phyloP scores from a whole-genome alignment of 2,329 filamentous ascomycete genomes.

The Pseudocercospora musae region DNA sequence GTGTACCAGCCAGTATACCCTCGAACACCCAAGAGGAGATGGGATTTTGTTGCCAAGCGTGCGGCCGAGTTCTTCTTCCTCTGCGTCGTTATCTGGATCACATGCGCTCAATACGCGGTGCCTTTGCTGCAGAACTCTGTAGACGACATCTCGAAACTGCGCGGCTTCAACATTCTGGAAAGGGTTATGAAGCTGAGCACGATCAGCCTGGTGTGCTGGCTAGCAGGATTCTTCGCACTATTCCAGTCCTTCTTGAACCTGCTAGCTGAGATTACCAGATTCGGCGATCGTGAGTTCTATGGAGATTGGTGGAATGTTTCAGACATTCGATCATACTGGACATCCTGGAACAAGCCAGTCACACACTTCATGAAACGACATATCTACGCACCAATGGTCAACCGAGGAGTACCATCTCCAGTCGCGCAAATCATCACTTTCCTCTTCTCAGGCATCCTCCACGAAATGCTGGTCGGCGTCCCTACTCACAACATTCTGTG shows the following conservation, averaged over 20 bases:
- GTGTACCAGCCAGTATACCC: slow-evolving; percentile 98
- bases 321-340: slow-evolving; percentile 85
- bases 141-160: slow-evolving; percentile 76
- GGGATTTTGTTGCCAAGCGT: slow-evolving; percentile 83
- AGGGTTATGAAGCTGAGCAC: slow-evolving; percentile 92
- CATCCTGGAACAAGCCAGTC: slow-evolving; percentile 96
- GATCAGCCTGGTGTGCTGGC: slow-evolving; percentile 93
- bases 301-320: slow-evolving; percentile 97
- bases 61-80: slow-evolving; percentile 73
- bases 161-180: slow-evolving; percentile 79
- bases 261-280: slow-evolving; percentile 81
- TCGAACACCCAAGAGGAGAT: slow-evolving; percentile 74
- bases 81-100: slow-evolving; percentile 81
- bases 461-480: slow-evolving; percentile 88
- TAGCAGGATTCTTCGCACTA: slow-evolving; percentile 92
- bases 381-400: slow-evolving; percentile 83
- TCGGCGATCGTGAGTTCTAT: slow-evolving; percentile 93
- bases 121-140: slow-evolving; percentile 87
- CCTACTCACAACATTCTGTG: slow-evolving; percentile 74
- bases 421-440: slow-evolving; percentile 80
- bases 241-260: slow-evolving; percentile 94
- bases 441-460: slow-evolving; percentile 79
- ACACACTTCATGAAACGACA: slow-evolving; percentile 96
- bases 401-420: slow-evolving; percentile 71
- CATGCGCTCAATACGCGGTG: slow-evolving; percentile 88